These are phyloP conservation scores for Fusarium cicatricum DNA, from an alignment of 2,329 filamentous ascomycete species.

Conservation along the genomic window DNA sequence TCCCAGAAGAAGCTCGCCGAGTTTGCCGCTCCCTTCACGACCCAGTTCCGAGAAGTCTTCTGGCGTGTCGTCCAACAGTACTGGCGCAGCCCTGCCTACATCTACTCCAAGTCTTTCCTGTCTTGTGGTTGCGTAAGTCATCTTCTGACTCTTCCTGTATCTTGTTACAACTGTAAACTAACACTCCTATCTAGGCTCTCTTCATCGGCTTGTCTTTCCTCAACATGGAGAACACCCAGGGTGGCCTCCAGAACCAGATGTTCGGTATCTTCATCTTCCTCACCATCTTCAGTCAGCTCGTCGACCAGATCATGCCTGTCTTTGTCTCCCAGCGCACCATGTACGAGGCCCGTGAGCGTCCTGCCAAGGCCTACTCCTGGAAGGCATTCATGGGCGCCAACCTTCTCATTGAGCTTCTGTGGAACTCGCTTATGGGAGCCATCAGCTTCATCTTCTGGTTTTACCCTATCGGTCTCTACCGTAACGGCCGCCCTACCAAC, in stretches of 20 bases:
- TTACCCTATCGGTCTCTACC: slow-evolving; percentile 80
- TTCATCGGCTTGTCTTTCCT: slow-evolving; percentile 86
- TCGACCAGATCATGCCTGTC: slow-evolving; percentile 83
- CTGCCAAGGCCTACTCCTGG: slow-evolving; percentile 85
- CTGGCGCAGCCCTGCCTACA: slow-evolving; percentile 88
- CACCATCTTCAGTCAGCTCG: slow-evolving; percentile 79
- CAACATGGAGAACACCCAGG: slow-evolving; percentile 71
- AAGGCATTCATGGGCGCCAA: slow-evolving; percentile 83
- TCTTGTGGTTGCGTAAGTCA: too few relatives aligned
- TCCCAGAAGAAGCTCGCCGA: not conserved
- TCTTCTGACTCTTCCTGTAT: too few relatives aligned
- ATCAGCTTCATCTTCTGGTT: slow-evolving; percentile 83
- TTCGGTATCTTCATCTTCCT: slow-evolving; percentile 85
- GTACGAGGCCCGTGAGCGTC: slow-evolving; percentile 85
- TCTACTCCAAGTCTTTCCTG: slow-evolving; percentile 82
- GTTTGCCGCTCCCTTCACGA: slow-evolving; percentile 63
- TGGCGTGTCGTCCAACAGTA: slow-evolving; percentile 83
- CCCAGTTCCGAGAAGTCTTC: slow-evolving; percentile 72
- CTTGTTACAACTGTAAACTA: too few relatives aligned
- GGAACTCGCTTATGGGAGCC: slow-evolving; percentile 79
- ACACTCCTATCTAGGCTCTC: slow-evolving; percentile 52
- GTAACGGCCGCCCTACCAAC: slow-evolving; percentile 69
- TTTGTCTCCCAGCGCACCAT: slow-evolving; percentile 82
- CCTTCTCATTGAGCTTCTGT: slow-evolving; percentile 85
- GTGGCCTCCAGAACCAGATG: slow-evolving; percentile 84